These are phyloP conservation scores for Pseudomonodictys pantanalensis DNA, from an alignment of 495 filamentous ascomycete species.

Conservation along the genomic window DNA sequence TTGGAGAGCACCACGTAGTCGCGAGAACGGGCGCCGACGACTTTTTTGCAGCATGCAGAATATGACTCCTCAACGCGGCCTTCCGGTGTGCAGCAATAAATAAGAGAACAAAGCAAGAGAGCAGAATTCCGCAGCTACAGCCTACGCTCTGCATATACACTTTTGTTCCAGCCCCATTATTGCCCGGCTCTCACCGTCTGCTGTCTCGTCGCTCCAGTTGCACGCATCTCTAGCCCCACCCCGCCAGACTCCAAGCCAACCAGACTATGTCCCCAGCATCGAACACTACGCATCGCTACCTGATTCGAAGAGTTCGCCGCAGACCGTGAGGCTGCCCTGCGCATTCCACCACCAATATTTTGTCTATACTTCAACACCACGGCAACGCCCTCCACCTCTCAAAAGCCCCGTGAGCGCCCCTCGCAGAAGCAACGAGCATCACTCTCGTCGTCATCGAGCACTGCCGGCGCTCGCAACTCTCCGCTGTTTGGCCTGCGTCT, in stretches of 20 bases:
- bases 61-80: slow-evolving; percentile 8
- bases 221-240: neutral
- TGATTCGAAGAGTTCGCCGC: slow-evolving; percentile 29
- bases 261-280: slow-evolving; percentile 20
- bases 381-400: slow-evolving; percentile 16
- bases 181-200: slow-evolving; percentile 2
- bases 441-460: neutral
- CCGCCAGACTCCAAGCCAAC: too few relatives aligned
- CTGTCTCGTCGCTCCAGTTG: neutral
- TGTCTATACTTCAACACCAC: slow-evolving; percentile 17
- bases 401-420: neutral
- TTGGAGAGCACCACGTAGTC: slow-evolving; percentile 11
- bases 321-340: slow-evolving; percentile 7
- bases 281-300: slow-evolving; percentile 23
- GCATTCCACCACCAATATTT: slow-evolving; percentile 20
- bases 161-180: neutral
- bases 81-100: slow-evolving; percentile 7
- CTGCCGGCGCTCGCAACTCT: neutral
- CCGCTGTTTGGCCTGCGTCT: neutral
- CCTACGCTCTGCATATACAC: neutral
- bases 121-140: slow-evolving; percentile 12
- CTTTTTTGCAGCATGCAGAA: neutral
- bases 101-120: slow-evolving; percentile 7
- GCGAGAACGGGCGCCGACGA: neutral
- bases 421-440: neutral